Conservation (phyloP, 2,329 filamentous ascomycete genomes). For the Metarhizium robertsii region DNA sequence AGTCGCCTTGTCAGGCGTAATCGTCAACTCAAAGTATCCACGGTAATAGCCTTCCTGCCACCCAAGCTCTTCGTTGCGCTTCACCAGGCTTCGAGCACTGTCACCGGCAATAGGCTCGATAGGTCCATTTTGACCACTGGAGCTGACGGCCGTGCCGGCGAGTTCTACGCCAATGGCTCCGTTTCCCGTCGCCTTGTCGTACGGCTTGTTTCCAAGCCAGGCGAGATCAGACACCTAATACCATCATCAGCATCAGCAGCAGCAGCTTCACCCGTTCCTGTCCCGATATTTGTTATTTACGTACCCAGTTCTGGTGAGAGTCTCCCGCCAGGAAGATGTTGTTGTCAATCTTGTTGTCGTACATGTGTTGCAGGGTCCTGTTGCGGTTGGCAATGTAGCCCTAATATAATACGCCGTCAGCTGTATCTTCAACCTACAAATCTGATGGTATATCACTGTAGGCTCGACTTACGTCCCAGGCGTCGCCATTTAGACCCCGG, state of each 20-base stretch:
- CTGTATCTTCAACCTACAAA: not conserved
- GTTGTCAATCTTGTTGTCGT: slow-evolving; percentile 59
- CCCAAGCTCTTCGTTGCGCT: slow-evolving; percentile 53
- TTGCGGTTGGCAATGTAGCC: slow-evolving; percentile 64
- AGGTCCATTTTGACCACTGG: slow-evolving; percentile 47
- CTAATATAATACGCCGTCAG: slow-evolving; percentile 13
- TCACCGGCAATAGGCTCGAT: slow-evolving; percentile 44
- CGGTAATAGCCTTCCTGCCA: slow-evolving; percentile 69
- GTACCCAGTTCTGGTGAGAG: slow-evolving; percentile 56
- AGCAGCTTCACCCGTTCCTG: not conserved
- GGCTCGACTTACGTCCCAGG: slow-evolving; percentile 23
- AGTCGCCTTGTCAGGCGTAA: slow-evolving; percentile 46
- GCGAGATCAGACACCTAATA: slow-evolving; percentile 35
- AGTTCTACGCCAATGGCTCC: slow-evolving; percentile 54
- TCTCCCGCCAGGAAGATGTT: slow-evolving; percentile 67
- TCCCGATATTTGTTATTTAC: not conserved
- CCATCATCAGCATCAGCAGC: slow-evolving; percentile 13
- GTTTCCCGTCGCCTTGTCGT: slow-evolving; percentile 41
- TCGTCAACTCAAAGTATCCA: slow-evolving; percentile 59
- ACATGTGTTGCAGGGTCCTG: slow-evolving; percentile 57
- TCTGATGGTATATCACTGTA: too few relatives aligned
- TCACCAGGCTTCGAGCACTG: slow-evolving; percentile 31
- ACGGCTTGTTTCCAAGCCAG: slow-evolving; percentile 45
- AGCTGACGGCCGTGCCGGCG: slow-evolving; percentile 58
- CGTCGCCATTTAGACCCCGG: slow-evolving; percentile 20